Evolutionary conservation across 208 protist genomes (phyloP).

Genomic region (Jaenimonas drosophilae): DNA sequence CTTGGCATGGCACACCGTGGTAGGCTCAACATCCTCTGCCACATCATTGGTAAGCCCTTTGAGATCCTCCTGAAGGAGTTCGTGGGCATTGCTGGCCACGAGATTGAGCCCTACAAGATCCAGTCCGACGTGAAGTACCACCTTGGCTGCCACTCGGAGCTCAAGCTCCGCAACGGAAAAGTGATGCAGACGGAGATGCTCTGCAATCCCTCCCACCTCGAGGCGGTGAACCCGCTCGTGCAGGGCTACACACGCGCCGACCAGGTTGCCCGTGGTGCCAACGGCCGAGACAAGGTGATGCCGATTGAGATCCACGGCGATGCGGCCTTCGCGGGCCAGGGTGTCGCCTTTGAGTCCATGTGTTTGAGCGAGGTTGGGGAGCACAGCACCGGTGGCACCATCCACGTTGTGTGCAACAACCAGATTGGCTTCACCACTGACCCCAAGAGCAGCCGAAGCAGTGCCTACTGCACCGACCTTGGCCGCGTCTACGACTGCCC

Average conservation of each 20-base stretch:
- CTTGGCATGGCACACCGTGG: constrained; percentile 98
- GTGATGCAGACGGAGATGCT: constrained; percentile 93
- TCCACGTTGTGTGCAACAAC: constrained; percentile 99
- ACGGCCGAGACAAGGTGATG: constrained; percentile 54
- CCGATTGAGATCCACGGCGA: constrained; percentile 97
- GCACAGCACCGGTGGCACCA: constrained; percentile 94
- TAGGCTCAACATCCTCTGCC: constrained; percentile 95
- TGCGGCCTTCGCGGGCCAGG: constrained; percentile 97
- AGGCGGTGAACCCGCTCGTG: constrained; percentile 98
- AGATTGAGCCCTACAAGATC: constrained; percentile 87
- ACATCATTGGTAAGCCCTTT: constrained; percentile 96
- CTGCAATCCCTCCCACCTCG: constrained; percentile 98
- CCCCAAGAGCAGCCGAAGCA: constrained; percentile 91
- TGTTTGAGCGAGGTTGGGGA: constrained; percentile 88
- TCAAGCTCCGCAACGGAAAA: constrained; percentile 72
- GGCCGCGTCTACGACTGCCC: constrained; percentile 92
- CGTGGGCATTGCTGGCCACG: constrained; percentile 44
- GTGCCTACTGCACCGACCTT: constrained; percentile 96
- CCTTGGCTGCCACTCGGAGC: constrained; percentile 83
- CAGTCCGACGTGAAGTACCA: constrained; percentile 99
- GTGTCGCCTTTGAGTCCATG: constrained; percentile 97
- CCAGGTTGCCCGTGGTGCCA: constrained; percentile 56
- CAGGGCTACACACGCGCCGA: constrained; percentile 95
- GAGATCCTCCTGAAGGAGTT: constrained; percentile 90
- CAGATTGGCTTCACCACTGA: constrained; percentile 99